These are phyloP conservation scores for Cyanidiococcus yangmingshanensis DNA, from an alignment of 23 red algal genomes.

Conservation along the genomic window DNA sequence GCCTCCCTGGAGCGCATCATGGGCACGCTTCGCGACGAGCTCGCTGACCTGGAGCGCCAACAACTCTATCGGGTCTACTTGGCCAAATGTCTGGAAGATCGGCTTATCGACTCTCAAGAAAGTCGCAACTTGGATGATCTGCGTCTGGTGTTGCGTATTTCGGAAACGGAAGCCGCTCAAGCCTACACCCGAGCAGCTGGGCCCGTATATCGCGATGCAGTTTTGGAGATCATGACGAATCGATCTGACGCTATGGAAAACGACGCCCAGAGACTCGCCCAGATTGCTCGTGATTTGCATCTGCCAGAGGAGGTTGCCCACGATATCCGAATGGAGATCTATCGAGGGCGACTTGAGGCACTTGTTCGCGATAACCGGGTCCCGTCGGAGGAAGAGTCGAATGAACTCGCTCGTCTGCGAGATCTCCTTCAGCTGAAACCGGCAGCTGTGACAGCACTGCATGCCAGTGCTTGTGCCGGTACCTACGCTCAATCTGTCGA, in stretches of 20 bases:
- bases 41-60: conserved; percentile 43
- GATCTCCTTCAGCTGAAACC: conserved; percentile 43
- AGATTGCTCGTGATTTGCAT: conserved; percentile 48
- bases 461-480: conserved; percentile 45
- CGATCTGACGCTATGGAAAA: conserved; percentile 28
- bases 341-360: conserved; percentile 41
- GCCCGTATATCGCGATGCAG: conserved; percentile 67
- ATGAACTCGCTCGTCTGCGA: conserved; percentile 41
- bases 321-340: conserved; percentile 55
- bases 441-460: conserved; percentile 58
- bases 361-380: conserved; percentile 66
- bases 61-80: conserved; percentile 85
- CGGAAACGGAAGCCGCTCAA: conserved; percentile 45
- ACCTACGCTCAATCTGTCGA: conserved; percentile 77
- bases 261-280: conserved; percentile 25
- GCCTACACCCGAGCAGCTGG: conserved; percentile 61
- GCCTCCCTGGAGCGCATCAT: conserved; percentile 35
- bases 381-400: conserved; percentile 60
- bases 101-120: conserved; percentile 34
- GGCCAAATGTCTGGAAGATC: conserved; percentile 58
- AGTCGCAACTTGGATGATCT: conserved; percentile 38
- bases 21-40: conserved; percentile 20
- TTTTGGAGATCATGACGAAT: conserved; percentile 24
- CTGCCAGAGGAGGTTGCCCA: conserved; percentile 52
- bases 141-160: conserved; percentile 44